Percentiles rank a stretch among this genome's conserved stretches.
Conservation (phyloP, 176 grass and related monocot genomes). For the maize (Zea mays) region Zm-B73-REFERENCE-NAM-5.0 NC_050099.1:209781501-209782000, state of each 20-base stretch:
- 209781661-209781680: background rate
- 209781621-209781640: background rate
- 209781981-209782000: background rate
- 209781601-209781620: background rate
- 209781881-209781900: background rate
- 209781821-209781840: background rate
- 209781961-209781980: background rate
- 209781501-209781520: background rate
- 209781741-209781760: background rate
- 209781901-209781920: background rate
- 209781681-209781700: background rate
- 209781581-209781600: background rate
- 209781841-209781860: background rate
- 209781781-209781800: background rate
- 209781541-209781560: background rate
- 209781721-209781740: background rate
- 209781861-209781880: background rate
- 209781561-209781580: background rate
- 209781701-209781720: background rate
- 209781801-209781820: background rate
- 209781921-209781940: background rate
- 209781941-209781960: background rate
- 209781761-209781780: background rate
- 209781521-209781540: background rate
- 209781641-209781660: background rate